Evolutionary conservation across 352 stramenopile species (phyloP).

Genomic region (Phytopythium oedochilum): DNA sequence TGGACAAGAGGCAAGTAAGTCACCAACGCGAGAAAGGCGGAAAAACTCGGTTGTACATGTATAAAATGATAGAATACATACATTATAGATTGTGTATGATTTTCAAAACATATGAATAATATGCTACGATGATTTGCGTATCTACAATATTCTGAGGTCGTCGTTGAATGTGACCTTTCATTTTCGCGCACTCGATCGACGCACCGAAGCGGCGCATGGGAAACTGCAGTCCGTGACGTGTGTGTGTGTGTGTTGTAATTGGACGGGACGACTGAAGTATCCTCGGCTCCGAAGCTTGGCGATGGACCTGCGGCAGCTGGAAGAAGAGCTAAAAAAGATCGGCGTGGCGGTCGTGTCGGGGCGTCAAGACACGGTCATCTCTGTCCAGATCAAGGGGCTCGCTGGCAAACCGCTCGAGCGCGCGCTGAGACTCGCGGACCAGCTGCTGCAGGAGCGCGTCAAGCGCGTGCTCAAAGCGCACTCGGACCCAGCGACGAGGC

Average conservation of each 20-base stretch:
- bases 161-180: slow-evolving; percentile 24
- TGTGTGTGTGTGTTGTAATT: no score
- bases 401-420: slow-evolving; percentile 51
- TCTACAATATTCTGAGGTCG: no score
- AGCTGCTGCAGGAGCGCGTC: slow-evolving; percentile 71
- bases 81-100: no score
- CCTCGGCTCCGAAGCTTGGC: background rate
- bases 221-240: no score
- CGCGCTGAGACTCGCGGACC: slow-evolving; percentile 56
- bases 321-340: slow-evolving; percentile 81
- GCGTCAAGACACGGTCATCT: slow-evolving; percentile 71
- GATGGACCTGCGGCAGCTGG: slow-evolving; percentile 48
- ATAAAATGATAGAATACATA: no score
- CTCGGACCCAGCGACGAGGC: slow-evolving; percentile 33
- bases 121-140: no score
- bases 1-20: no score
- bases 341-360: slow-evolving; percentile 70
- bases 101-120: no score
- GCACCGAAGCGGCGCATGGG: no score
- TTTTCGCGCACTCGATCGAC: no score
- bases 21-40: background rate
- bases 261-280: background rate
- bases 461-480: slow-evolving; percentile 55
- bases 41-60: no score
- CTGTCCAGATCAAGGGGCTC: slow-evolving; percentile 69